Evolutionary conservation across 176 grass and related monocot genomes (phyloP).

Genomic region (Triticum monococcum): DNA sequence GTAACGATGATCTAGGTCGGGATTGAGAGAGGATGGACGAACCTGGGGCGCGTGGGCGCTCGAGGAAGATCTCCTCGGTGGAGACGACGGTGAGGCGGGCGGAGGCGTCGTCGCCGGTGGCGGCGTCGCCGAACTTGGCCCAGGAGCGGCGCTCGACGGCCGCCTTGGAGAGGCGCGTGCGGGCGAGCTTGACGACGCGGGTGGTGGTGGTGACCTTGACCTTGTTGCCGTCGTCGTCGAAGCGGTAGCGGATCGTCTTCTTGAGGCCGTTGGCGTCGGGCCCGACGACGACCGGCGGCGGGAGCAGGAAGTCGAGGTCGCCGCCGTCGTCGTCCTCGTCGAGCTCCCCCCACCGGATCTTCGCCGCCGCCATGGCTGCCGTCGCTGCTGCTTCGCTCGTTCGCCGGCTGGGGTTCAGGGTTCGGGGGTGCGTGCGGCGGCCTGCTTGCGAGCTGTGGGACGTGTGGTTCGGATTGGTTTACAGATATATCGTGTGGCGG

Average conservation of each 20-base stretch:
- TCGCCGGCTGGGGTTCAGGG: not conserved
- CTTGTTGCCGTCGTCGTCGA: conserved; percentile 82
- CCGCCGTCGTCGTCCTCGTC: conserved; percentile 52
- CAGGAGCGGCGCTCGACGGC: conserved; percentile 11
- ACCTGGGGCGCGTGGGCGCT: conserved; percentile 62
- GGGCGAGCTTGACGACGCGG: conserved; percentile 40
- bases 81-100: conserved; percentile 61
- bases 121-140: conserved; percentile 11
- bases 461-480: no score
- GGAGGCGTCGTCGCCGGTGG: conserved; percentile 32
- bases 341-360: not conserved
- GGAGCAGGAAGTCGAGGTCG: conserved; percentile 66
- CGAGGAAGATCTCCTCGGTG: conserved; percentile 68
- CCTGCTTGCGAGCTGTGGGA: not conserved
- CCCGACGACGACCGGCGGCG: conserved; percentile 59
- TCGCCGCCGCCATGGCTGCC: not conserved
- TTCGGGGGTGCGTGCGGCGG: not conserved
- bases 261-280: conserved; percentile 79
- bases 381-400: not conserved
- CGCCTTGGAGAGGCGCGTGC: conserved; percentile 3
- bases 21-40: not conserved
- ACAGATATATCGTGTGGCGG: no score
- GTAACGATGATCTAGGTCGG: not conserved
- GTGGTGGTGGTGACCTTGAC: conserved; percentile 81
- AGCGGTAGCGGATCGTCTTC: conserved; percentile 70